A percentile compares a stretch with the other conserved stretches of the same genome.
Conservation (phyloP, 106 monocot species). For the Acorus gramineus region DNA sequence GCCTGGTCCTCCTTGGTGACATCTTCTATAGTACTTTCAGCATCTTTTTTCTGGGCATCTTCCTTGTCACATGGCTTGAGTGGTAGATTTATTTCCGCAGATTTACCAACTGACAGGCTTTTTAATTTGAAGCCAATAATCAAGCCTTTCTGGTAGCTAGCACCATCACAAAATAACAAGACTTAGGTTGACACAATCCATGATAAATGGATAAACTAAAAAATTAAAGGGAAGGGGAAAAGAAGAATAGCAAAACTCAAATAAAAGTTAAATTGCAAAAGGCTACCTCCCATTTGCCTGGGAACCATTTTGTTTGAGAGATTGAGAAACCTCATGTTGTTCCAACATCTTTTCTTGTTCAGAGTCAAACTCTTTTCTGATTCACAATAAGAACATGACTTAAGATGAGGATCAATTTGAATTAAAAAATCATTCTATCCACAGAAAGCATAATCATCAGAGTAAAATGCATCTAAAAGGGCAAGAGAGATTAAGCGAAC, state of each 20-base stretch:
- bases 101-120: slow-evolving; percentile 10
- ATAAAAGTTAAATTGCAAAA: neutral
- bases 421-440: too few species aligned
- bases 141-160: slow-evolving; percentile 75
- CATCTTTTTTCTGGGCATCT: slow-evolving; percentile 3
- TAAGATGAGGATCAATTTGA: neutral
- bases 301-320: slow-evolving; percentile 14
- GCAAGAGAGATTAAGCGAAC: too few species aligned
- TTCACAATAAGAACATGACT: slow-evolving; percentile 2
- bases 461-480: too few species aligned
- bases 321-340: slow-evolving; percentile 15
- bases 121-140: slow-evolving; percentile 73
- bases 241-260: too few species aligned
- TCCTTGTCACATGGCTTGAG: slow-evolving; percentile 5
- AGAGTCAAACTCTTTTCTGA: slow-evolving; percentile 57
- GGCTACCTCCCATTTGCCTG: slow-evolving; percentile 18
- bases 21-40: neutral
- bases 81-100: slow-evolving; percentile 9
- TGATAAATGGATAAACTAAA: neutral
- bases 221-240: neutral
- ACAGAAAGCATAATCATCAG: too few species aligned
- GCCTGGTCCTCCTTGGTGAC: neutral
- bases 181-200: neutral
- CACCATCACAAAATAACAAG: neutral
- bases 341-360: slow-evolving; percentile 28